Base-by-base conservation (phyloP, 805 yeast species). In the Candida loeiensis region DNA sequence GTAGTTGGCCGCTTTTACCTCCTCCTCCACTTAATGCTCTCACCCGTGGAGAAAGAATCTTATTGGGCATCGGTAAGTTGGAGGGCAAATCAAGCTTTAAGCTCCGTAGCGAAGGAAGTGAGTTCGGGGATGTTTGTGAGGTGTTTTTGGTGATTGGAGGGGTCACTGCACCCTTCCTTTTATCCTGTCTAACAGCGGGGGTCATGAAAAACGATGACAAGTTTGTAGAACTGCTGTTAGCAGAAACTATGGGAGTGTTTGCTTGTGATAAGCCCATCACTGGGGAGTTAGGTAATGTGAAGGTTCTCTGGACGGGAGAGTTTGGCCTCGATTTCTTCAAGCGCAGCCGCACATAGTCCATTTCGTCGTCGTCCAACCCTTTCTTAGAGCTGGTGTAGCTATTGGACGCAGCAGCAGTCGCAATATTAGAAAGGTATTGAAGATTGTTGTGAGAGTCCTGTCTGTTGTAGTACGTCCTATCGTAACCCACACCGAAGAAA, bases 361-460 rank as follows among this genome's bases (percentile, higher is more conserved):
- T 54, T 44, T 74, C 78, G 6, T 74, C 61, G 40, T 71, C 74
- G 37, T 74, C 73, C 83, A 85, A 0, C 84, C 80, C 82, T 80
- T 76, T 39, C 24, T 39, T 41, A 32, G 44, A 36, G 8, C 44
- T 44, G 12, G 50, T 46, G 39, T 44, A 46, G 35, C 50, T 46
- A 19, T 44, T 44, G 19, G 50, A 44, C 4, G 46, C 46, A 20
- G 51, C 47, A 47, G 72, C 36, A 11, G 59, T 61, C 0, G 61
- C 62, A 27, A 69, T 69, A 43, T 73, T 74, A 4, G 63, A 59
- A 14, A 58, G 59, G 46, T 71, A 76, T 31, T 54, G 58, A 31
- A 53, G 51, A 37, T 48, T 46, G 69, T 60, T 69, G 28, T 44
- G 44, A 9, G 40, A 29, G 9, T 22, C 21, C 6, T 34, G 41